Conservation (phyloP, 2,329 filamentous ascomycete genomes). For the Harringtonia lauricola region DNA sequence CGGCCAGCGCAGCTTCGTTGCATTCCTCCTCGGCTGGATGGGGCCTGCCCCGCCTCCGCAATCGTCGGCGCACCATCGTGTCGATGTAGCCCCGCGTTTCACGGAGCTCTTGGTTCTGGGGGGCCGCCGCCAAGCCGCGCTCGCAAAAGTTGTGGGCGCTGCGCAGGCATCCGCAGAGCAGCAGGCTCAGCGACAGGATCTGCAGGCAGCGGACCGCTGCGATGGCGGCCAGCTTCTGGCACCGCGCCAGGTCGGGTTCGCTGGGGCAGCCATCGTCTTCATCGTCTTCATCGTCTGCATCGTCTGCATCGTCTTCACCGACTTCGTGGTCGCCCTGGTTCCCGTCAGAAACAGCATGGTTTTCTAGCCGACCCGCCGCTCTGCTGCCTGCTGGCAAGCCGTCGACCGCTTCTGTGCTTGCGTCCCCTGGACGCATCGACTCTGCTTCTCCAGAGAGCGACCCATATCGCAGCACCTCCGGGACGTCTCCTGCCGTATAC, state of each 20-base stretch:
- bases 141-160: slow-evolving; percentile 57
- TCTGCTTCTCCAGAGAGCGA: neutral
- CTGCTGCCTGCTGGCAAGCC: too few relatives aligned
- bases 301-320: neutral
- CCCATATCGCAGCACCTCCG: slow-evolving; percentile 27
- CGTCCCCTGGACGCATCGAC: too few relatives aligned
- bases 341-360: too few relatives aligned
- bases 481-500: slow-evolving; percentile 19
- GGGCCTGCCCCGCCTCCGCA: neutral
- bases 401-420: too few relatives aligned
- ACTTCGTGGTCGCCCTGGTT: neutral
- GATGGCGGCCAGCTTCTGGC: slow-evolving; percentile 29
- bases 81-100: slow-evolving; percentile 41
- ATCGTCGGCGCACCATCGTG: too few relatives aligned
- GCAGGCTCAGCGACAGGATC: slow-evolving; percentile 44
- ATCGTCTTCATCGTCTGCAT: neutral
- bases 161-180: slow-evolving; percentile 56
- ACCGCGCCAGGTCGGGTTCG: neutral
- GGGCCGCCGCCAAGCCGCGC: slow-evolving; percentile 45
- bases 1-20: neutral
- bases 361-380: too few relatives aligned
- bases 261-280: neutral
- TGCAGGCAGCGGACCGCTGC: slow-evolving; percentile 49
- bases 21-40: neutral
- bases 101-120: slow-evolving; percentile 43